Conservation (phyloP, 352 stramenopile genomes). For the Pythium scleroteichum region DNA sequence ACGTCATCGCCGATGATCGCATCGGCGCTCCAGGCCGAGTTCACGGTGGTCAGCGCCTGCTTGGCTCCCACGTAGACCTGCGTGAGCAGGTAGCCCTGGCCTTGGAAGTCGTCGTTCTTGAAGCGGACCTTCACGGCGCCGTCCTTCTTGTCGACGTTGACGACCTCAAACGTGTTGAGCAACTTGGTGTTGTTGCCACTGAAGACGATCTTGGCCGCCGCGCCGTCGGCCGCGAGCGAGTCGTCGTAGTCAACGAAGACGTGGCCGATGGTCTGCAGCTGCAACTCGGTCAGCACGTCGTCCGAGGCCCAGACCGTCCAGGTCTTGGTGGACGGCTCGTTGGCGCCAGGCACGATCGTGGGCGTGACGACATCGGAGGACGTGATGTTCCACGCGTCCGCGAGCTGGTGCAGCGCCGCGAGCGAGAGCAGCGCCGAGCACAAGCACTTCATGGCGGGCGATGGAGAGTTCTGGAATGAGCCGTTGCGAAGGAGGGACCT, state of each 20-base stretch:
- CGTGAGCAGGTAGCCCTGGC: conserved; percentile 37
- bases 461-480: conserved; percentile 1
- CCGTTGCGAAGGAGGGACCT: neutral
- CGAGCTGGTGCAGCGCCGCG: neutral
- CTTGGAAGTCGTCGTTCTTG: conserved; percentile 22
- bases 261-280: conserved; percentile 36
- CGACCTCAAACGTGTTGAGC: conserved; percentile 33
- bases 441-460: conserved; percentile 16
- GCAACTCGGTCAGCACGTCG: conserved; percentile 24
- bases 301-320: conserved; percentile 33
- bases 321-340: conserved; percentile 25
- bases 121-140: conserved; percentile 17
- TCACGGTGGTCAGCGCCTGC: conserved; percentile 25
- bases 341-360: neutral
- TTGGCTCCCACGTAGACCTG: conserved; percentile 31
- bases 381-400: conserved; percentile 18
- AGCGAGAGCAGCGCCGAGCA: conserved; percentile 3
- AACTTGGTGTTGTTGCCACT: conserved; percentile 27
- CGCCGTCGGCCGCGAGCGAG: conserved; percentile 21
- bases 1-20: conserved; percentile 34
- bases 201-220: conserved; percentile 34
- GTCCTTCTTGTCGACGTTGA: conserved; percentile 4
- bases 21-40: conserved; percentile 20
- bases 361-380: conserved; percentile 4
- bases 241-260: conserved; percentile 45